Base-by-base conservation (phyloP, 768 basidiomycete genomes). In the Termitomyces sp. region DNA sequence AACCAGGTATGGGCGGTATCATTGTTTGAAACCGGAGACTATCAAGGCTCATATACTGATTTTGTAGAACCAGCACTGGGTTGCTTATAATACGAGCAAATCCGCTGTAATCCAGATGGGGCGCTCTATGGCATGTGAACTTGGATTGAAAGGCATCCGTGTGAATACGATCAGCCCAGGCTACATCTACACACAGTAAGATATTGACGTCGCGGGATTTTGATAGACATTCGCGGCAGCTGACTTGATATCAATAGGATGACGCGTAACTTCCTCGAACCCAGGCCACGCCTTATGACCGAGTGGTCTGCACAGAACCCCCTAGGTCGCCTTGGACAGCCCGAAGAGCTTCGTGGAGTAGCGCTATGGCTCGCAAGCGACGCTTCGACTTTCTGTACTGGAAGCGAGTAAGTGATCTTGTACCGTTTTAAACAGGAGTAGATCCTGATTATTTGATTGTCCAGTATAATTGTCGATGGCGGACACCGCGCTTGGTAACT, bases 31-130 rank as follows among this genome's bases (percentile, higher is more conserved):
- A 9, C 13, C 6, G 8, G 6, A 32, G n/a, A 12, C n/a, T 36
- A 6, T 18, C 13, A 14, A 47, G 13, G 5, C 43, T 51, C 24
- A 58, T 38, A 9, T 20, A 18, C 20, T 20, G 2, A 38, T 3
- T 18, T 12, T 16, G 16, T 26, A 87, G 86, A 78, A 78, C 61
- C 85, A 86, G 60, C 77, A 81, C 18, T 89, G 85, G 85, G 78
- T 84, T 38, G 83, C 85, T 2, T 90, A 90, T 70, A 89, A 88
- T 67, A 80, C 82, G 22, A 84, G 82, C 70, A 91, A 90, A 72
- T 77, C 85, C 1, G 89, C 85, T n/a, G 85, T 91, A n/a, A 61
- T 89, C 35, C 89, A 91, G 72, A 87, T 89, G 85, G 81, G 75
- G 3, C 83, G 89, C 38, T 87, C 84, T 62, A 80, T 91, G 81